Conservation (phyloP, 805 yeast species). For the Yarrowia porcina region DNA sequence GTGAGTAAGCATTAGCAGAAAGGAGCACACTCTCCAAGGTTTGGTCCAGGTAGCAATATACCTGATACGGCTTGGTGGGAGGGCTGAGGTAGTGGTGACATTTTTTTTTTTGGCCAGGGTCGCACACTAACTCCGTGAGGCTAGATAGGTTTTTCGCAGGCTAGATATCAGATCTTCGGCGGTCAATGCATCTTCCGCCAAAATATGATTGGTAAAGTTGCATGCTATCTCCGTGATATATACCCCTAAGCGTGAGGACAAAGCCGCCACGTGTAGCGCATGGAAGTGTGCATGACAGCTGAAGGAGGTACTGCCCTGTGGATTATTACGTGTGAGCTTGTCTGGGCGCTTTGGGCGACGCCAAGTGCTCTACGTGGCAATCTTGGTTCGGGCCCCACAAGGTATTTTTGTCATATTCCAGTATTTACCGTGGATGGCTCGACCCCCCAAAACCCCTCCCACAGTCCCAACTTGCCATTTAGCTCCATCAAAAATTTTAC, state of each 20-base stretch:
- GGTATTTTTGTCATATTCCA: too few relatives aligned
- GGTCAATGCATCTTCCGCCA: neutral
- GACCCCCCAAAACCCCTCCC: neutral
- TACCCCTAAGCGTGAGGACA: conserved; percentile 10
- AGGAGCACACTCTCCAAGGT: neutral
- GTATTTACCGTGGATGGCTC: too few relatives aligned
- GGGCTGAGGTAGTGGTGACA: neutral
- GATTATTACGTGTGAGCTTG: too few relatives aligned
- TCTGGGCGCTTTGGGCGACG: too few relatives aligned
- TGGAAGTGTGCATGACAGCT: conserved; percentile 3
- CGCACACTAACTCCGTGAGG: too few relatives aligned
- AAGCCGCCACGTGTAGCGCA: conserved; percentile 23
- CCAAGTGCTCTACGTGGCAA: too few relatives aligned
- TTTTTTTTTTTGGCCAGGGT: too few relatives aligned
- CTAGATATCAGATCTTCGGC: neutral
- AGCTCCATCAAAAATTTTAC: conserved; percentile 6
- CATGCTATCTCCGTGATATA: conserved; percentile 24
- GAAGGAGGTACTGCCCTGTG: neutral
- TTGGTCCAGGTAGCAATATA: neutral
- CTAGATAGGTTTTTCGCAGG: neutral
- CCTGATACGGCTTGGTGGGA: neutral
- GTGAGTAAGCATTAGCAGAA: neutral
- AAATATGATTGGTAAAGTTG: conserved; percentile 10
- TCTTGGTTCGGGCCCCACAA: too few relatives aligned
- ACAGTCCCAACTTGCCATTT: neutral